These are phyloP conservation scores for Phyllosticta ampelicida DNA, from an alignment of 2,329 filamentous ascomycete genomes.

Conservation along the genomic window DNA sequence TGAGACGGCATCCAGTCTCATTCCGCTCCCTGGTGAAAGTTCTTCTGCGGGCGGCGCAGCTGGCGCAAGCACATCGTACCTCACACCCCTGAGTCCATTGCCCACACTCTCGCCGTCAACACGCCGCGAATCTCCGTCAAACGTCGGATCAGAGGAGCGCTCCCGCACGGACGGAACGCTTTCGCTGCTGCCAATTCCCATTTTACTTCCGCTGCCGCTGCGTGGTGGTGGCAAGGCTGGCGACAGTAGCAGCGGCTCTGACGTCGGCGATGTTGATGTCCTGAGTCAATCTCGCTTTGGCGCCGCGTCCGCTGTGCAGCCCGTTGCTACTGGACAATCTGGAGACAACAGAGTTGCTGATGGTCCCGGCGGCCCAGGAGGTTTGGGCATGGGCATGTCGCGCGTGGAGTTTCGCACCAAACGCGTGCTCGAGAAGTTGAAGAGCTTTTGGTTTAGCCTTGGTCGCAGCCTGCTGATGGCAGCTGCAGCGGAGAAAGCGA, in stretches of 20 bases:
- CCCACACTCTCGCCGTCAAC: background rate
- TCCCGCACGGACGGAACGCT: background rate
- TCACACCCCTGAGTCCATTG: background rate
- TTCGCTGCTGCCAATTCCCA: background rate
- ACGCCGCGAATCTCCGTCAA: background rate
- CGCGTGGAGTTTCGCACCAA: slow-evolving; percentile 30
- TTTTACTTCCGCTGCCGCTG: background rate
- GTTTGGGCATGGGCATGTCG: slow-evolving; percentile 24
- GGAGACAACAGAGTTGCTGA: background rate
- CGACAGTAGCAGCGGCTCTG: background rate
- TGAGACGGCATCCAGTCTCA: background rate
- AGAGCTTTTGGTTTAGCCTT: slow-evolving; percentile 21
- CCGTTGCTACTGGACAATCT: background rate
- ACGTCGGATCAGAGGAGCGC: background rate
- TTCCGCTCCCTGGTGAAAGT: background rate
- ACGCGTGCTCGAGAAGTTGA: slow-evolving; percentile 29
- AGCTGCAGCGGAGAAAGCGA: background rate
- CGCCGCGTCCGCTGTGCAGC: background rate
- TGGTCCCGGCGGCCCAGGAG: background rate
- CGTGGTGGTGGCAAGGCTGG: background rate
- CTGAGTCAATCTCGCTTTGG: slow-evolving; percentile 1
- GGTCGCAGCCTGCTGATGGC: background rate
- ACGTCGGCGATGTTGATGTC: background rate
- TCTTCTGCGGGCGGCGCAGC: slow-evolving; percentile 10
- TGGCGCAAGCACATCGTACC: slow-evolving; percentile 12